Conservation (phyloP, 2,329 filamentous ascomycete genomes). For the Xylaria polymorpha region DNA sequence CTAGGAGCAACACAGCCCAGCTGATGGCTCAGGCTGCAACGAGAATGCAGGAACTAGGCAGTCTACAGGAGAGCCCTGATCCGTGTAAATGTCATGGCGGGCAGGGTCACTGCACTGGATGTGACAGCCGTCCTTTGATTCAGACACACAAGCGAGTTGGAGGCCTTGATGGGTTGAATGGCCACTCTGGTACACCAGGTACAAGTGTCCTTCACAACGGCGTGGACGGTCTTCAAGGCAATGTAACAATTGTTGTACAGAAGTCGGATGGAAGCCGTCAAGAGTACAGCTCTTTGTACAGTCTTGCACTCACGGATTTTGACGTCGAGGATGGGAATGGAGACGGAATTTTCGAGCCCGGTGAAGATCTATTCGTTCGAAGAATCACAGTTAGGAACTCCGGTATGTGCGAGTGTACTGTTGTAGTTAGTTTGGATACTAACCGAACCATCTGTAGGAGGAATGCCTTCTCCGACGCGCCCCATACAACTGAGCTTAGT, state of each 20-base stretch:
- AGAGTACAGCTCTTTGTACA: slow-evolving; percentile 26
- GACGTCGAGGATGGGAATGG: slow-evolving; percentile 29
- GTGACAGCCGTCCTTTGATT: slow-evolving; percentile 21
- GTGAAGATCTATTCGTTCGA: slow-evolving; percentile 27
- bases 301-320: slow-evolving; percentile 23
- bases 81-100: slow-evolving; percentile 25
- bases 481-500: slow-evolving; percentile 19
- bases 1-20: neutral
- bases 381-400: slow-evolving; percentile 28
- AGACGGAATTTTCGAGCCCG: slow-evolving; percentile 28
- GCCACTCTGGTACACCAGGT: slow-evolving; percentile 17
- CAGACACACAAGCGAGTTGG: slow-evolving; percentile 23
- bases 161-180: slow-evolving; percentile 22
- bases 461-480: slow-evolving; percentile 28
- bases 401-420: slow-evolving; percentile 19
- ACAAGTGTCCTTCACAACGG: slow-evolving; percentile 18
- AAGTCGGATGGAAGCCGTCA: slow-evolving; percentile 27
- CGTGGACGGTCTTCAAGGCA: slow-evolving; percentile 18
- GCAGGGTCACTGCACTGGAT: slow-evolving; percentile 23
- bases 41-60: neutral
- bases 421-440: slow-evolving; percentile 18
- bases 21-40: neutral
- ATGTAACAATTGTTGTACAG: slow-evolving; percentile 26
- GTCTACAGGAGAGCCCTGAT: slow-evolving; percentile 9
- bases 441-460: slow-evolving; percentile 14